A percentile compares a stretch with the other conserved stretches of the same genome.
These are phyloP conservation scores for Termitomyces sp. DNA, from an alignment of 1,284 basidiomycete genomes.

Conservation along the genomic window DNA sequence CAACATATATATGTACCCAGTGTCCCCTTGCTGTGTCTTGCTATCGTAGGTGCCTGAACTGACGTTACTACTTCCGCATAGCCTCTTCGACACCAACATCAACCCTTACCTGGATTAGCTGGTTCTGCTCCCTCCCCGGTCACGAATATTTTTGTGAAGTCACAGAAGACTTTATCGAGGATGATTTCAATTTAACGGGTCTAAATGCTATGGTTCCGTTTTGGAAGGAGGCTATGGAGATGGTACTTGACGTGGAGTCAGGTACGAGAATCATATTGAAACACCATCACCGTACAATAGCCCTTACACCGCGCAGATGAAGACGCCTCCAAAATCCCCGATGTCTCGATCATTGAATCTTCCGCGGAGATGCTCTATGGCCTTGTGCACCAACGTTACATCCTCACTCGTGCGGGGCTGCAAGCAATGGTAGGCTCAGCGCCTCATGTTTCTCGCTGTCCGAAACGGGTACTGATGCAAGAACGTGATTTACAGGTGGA, in stretches of 20 bases:
- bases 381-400: conserved; percentile 95
- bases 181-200: conserved; percentile 99
- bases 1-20: conserved; percentile 3
- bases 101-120: conserved; percentile 93
- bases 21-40: conserved; percentile 1
- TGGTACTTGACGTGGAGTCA: conserved; percentile 99
- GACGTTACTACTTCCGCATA: conserved; percentile 25
- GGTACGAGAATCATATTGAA: conserved; percentile 47
- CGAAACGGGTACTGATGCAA: conserved; percentile 11
- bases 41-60: conserved; percentile 11
- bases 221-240: conserved; percentile 99
- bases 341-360: conserved; percentile 97
- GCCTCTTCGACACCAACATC: conserved; percentile 83
- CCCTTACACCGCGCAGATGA: conserved; percentile 55
- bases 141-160: conserved; percentile 99
- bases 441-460: conserved; percentile 11
- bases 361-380: conserved; percentile 98
- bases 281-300: conserved; percentile 9
- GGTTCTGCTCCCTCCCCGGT: conserved; percentile 98
- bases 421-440: conserved; percentile 79
- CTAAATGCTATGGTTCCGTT: conserved; percentile 94
- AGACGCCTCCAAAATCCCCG: conserved; percentile 86
- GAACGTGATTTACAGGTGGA: conserved; percentile 63
- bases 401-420: conserved; percentile 90
- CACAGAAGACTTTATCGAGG: conserved; percentile 98